phyloP scores from a whole-genome alignment of 1,139 yeast species.

The Torulaspora globosa region DNA sequence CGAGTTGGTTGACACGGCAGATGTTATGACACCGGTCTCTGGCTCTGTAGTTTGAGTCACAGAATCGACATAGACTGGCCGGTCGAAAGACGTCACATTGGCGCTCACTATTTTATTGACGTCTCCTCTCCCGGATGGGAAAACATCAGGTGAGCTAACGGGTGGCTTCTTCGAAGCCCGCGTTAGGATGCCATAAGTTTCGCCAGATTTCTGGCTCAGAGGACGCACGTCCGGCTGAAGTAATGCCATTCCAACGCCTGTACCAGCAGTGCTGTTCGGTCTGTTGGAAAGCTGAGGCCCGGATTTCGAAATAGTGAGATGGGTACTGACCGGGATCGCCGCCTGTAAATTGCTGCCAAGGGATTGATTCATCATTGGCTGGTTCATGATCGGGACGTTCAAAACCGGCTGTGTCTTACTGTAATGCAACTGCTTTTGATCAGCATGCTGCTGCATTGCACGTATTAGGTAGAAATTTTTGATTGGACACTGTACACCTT shows the following conservation, averaged over 20 bases:
- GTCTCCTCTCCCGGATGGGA: conserved; percentile 12
- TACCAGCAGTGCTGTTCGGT: conserved; percentile 9
- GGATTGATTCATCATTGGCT: conserved; percentile 4
- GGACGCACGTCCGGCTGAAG: neutral
- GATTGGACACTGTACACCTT: conserved; percentile 50
- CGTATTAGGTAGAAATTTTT: conserved; percentile 35
- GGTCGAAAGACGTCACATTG: conserved; percentile 7
- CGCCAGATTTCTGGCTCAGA: neutral
- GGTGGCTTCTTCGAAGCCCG: neutral
- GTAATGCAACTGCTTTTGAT: conserved; percentile 5
- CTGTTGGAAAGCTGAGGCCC: conserved; percentile 7
- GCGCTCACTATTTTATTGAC: conserved; percentile 12
- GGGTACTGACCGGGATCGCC: conserved; percentile 6
- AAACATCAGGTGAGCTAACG: conserved; percentile 4
- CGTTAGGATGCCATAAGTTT: neutral
- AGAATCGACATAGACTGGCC: conserved; percentile 26
- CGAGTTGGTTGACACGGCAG: neutral
- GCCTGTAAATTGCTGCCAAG: conserved; percentile 1
- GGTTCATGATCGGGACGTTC: neutral
- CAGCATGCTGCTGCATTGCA: conserved; percentile 17
- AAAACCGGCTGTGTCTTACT: conserved; percentile 12
- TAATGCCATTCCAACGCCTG: neutral
- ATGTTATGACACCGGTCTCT: neutral
- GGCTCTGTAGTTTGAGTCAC: conserved; percentile 29
- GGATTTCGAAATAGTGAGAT: conserved; percentile 7